Evolutionary conservation across 441 rosid genomes (phyloP), one percentile per base, ranked within the genome.

Genomic region (Gossypium schwendimanii): DNA sequence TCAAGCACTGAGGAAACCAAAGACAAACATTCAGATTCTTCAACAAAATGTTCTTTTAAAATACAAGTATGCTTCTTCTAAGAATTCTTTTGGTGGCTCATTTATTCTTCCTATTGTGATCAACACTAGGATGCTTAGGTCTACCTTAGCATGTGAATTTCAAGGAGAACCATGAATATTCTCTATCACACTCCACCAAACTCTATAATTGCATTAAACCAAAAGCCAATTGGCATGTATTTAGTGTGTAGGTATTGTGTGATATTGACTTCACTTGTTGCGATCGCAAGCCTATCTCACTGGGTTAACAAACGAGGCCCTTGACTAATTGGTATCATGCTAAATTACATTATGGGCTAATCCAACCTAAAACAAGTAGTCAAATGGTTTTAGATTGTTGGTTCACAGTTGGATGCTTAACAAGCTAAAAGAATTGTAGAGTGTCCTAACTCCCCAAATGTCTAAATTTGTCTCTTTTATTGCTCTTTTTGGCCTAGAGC

Each of bases 11-110:
- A 91, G 99, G 79, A 96, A 96, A 84, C 99, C 99, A 61, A 96
- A 96, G 88, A 96, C 99, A 75, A 96, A 96, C 80, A 91, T 96
- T 77, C 99, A 96, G 81, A 93, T 96, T 79, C 97, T 96, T 86
- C 99, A 96, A 79, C 99, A 93, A 81, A 96, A 89, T 85, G 97
- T 96, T 79, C 89, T 93, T 82, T 81, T 93, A 75, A 96, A 96
- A 71, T 93, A 93, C 92, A 93, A 90, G 99, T 96, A 80, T 84
- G 97, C 76, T 50, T 58, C 78, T 21, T 79, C 36, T 72, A 52
- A 36, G 52, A 24, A 26, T 64, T 76, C 44, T 69, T 50, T 7
- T 52, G 55, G 39, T 23, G 11, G 9, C 33, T 21, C 23, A 41
- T 44, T 1, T 26, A 26, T 11, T 9, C 45, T 18, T 49, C 54